Percentiles rank a stretch among this genome's conserved stretches.
phyloP scores from a whole-genome alignment of 1,139 yeast species.

The Candida sp. region DNA sequence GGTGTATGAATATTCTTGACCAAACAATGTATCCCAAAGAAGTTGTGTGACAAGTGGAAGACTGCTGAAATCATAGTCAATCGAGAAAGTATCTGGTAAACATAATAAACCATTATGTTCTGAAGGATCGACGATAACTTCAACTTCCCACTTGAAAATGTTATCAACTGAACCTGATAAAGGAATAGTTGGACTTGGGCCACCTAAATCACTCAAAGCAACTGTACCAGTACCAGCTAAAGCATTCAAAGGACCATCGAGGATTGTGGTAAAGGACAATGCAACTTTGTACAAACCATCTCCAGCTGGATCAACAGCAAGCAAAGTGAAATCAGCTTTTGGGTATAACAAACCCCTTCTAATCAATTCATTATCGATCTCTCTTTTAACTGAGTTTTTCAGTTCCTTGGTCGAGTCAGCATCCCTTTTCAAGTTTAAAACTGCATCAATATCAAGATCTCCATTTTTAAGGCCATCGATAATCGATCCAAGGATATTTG shows the following conservation, averaged over 20 bases:
- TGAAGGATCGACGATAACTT: conserved; percentile 16
- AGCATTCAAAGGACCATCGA: conserved; percentile 18
- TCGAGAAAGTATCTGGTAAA: conserved; percentile 24
- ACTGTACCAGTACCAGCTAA: conserved; percentile 16
- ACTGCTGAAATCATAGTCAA: conserved; percentile 14
- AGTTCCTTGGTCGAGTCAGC: too few species aligned
- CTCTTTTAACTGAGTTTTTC: conserved; percentile 12
- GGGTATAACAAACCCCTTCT: conserved; percentile 16
- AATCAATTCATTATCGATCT: conserved; percentile 7
- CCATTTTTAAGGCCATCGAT: neutral
- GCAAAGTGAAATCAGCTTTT: conserved; percentile 24
- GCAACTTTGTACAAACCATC: conserved; percentile 26
- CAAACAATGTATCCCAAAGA: conserved; percentile 9
- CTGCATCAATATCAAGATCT: neutral
- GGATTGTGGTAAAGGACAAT: conserved; percentile 19
- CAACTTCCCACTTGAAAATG: conserved; percentile 8
- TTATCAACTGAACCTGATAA: conserved; percentile 2
- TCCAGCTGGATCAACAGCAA: conserved; percentile 20
- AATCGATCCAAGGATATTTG: neutral
- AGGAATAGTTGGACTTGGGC: conserved; percentile 11
- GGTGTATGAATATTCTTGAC: conserved; percentile 15
- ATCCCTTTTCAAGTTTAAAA: neutral
- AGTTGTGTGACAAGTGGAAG: conserved; percentile 13
- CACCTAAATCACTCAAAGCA: conserved; percentile 14
- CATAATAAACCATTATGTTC: conserved; percentile 20